Evolutionary conservation across 305 asterid genomes (phyloP).

Genomic region (Fraxinus sp.): DNA sequence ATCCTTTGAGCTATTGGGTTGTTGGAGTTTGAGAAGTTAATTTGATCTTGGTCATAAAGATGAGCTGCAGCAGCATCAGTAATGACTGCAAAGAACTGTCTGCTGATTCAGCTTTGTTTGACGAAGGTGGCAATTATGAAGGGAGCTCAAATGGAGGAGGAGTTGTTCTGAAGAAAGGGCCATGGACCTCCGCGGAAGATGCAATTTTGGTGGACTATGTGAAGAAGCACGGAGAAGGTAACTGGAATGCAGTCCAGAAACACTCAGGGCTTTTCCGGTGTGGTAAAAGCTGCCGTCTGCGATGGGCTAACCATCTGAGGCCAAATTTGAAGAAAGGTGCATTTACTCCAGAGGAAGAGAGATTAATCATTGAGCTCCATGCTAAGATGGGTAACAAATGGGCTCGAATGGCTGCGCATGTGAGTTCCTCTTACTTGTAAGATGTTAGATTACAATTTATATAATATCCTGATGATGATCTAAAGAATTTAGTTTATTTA

Average conservation of each 20-base stretch:
- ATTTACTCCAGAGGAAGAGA: slow-evolving; percentile 59
- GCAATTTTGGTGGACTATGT: slow-evolving; percentile 57
- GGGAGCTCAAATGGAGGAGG: slow-evolving; percentile 36
- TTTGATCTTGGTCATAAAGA: slow-evolving; percentile 17
- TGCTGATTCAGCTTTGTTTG: slow-evolving; percentile 47
- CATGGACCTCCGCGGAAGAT: slow-evolving; percentile 73
- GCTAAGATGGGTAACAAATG: slow-evolving; percentile 73
- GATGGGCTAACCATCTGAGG: slow-evolving; percentile 75
- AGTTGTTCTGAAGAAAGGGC: slow-evolving; percentile 56
- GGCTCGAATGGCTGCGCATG: slow-evolving; percentile 80
- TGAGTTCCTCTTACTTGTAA: slow-evolving; percentile 34
- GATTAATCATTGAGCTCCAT: slow-evolving; percentile 59
- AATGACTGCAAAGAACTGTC: slow-evolving; percentile 49
- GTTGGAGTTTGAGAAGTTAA: slow-evolving; percentile 20
- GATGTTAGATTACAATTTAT: slow-evolving; percentile 6
- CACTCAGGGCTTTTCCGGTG: slow-evolving; percentile 61
- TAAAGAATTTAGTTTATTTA: slow-evolving; percentile 6
- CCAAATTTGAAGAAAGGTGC: slow-evolving; percentile 71
- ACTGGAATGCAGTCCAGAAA: slow-evolving; percentile 67
- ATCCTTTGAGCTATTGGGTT: slow-evolving; percentile 28
- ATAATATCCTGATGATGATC: slow-evolving; percentile 15
- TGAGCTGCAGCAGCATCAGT: slow-evolving; percentile 39
- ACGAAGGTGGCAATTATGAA: slow-evolving; percentile 38
- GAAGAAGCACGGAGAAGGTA: slow-evolving; percentile 64
- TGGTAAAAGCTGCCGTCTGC: slow-evolving; percentile 66